Percentiles rank a stretch among this genome's conserved stretches.
phyloP scores from a whole-genome alignment of 1,284 basidiomycete genomes.

The Leccinum pachyderme region DNA sequence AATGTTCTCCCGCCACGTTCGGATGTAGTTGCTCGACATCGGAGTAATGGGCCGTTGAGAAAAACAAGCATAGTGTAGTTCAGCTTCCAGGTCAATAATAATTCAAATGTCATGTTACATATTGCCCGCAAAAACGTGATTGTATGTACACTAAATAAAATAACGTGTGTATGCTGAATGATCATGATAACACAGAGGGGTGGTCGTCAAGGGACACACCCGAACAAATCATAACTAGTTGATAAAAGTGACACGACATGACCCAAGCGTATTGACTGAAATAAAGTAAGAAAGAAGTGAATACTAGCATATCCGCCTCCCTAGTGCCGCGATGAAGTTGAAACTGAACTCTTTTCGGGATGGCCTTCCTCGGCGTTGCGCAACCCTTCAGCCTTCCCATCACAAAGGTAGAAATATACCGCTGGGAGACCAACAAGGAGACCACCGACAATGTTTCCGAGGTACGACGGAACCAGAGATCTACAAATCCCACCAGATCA shows the following conservation, averaged over 20 bases:
- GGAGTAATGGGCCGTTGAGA: neutral
- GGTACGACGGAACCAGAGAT: constrained; percentile 63
- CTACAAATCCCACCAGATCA: constrained; percentile 30
- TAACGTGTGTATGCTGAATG: neutral
- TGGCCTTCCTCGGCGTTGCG: constrained; percentile 38
- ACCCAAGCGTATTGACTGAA: neutral
- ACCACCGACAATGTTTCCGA: constrained; percentile 71
- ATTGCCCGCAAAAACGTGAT: neutral
- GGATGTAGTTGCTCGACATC: neutral
- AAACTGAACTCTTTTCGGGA: constrained; percentile 11
- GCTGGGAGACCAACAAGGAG: constrained; percentile 62
- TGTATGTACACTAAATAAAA: neutral
- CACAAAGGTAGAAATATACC: constrained; percentile 58
- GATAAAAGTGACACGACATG: neutral
- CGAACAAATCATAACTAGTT: neutral
- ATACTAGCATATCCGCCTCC: constrained; percentile 38
- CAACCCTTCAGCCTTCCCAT: constrained; percentile 43
- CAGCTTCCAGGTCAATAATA: neutral
- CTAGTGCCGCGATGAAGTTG: constrained; percentile 40
- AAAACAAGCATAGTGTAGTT: neutral
- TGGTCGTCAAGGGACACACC: neutral
- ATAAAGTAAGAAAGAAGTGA: neutral
- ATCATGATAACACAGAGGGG: neutral
- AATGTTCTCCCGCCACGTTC: neutral
- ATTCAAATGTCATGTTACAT: neutral